These are phyloP conservation scores for Colletotrichum melonis DNA, from an alignment of 2,329 filamentous ascomycete species.

Conservation along the genomic window DNA sequence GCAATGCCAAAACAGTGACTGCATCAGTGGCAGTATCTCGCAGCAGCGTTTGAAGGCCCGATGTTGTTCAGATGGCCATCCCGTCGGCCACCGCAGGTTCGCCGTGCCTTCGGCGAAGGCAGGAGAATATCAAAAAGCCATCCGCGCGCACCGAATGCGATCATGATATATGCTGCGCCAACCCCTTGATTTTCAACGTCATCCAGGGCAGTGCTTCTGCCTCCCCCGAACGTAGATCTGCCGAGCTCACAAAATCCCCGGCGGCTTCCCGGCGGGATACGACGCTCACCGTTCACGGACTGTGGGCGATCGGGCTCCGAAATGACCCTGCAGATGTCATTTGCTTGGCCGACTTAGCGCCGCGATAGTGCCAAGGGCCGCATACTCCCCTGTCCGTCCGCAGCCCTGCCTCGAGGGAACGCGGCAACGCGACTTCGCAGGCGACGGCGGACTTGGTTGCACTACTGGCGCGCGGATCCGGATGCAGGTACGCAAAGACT, in stretches of 20 bases:
- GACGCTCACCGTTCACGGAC: neutral
- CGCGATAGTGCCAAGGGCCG: neutral
- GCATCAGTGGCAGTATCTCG: neutral
- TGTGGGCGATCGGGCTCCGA: neutral
- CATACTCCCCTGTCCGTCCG: neutral
- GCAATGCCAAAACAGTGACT: neutral
- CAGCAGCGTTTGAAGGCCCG: neutral
- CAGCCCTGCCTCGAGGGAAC: neutral
- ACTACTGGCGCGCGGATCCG: neutral
- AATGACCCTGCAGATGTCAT: constrained; percentile 2
- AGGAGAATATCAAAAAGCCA: neutral
- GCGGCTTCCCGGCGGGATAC: neutral
- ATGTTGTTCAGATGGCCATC: neutral
- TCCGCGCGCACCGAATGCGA: neutral
- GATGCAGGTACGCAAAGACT: neutral
- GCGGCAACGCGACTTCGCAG: neutral
- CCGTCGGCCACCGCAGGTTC: neutral
- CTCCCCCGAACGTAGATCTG: neutral
- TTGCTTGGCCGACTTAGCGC: constrained; percentile 4
- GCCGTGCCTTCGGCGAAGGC: neutral
- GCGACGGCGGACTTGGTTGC: neutral
- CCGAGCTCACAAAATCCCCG: neutral
- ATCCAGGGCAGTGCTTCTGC: neutral
- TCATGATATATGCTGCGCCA: neutral
- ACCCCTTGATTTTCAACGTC: neutral